Evolutionary conservation across 2,329 filamentous ascomycete genomes (phyloP), one percentile per base, ranked within the genome.

Genomic region (Ceratocystis cubensis): DNA sequence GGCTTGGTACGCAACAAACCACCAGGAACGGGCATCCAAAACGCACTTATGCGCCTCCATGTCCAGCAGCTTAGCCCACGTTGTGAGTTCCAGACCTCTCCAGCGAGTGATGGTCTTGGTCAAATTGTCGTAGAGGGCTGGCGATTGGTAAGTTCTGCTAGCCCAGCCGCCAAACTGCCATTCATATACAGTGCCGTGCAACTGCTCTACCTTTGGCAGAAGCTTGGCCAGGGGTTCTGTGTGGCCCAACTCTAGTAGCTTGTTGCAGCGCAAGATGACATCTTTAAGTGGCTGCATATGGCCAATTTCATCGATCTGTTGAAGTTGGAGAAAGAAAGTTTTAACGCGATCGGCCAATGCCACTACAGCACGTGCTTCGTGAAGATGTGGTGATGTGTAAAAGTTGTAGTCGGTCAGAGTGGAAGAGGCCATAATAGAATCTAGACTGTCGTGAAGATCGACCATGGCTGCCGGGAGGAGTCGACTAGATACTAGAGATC

Each of bases 1-100:
- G 3, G 88, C 90, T 75, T 97, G 91, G 72, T 96, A 99, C 0
- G 93, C 91, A 68, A 97, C 82, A 71, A 96, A 99, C 87, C 92
- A 99, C 94, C 94, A 99, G 17, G 88, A 87, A 71, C 86, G 87
- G 1, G 93, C 91, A 72, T 91, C 87, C 62, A 89, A 83, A 25
- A 86, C 80, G 71, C 87, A 91, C 71, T 88, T 91, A 65, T 84
- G 81, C 46, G 85, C 81, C 75, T 99, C 94, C 74, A 89, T 85
- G 70, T 96, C 90, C 68, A 99, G 88, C 2, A 99, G 76, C 53
- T 87, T 88, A 45, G 89, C 86, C 94, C 94, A 99, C 0, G 93
- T 96, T 0, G 89, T 88, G 30, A 99, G 80, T 73, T 99, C 94
- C 41, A 99, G 80, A 68, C 92, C 87, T 69, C 94, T 84, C 95